Evolutionary conservation across 2,329 filamentous ascomycete genomes (phyloP).

Genomic region (Diaporthe capsici): DNA sequence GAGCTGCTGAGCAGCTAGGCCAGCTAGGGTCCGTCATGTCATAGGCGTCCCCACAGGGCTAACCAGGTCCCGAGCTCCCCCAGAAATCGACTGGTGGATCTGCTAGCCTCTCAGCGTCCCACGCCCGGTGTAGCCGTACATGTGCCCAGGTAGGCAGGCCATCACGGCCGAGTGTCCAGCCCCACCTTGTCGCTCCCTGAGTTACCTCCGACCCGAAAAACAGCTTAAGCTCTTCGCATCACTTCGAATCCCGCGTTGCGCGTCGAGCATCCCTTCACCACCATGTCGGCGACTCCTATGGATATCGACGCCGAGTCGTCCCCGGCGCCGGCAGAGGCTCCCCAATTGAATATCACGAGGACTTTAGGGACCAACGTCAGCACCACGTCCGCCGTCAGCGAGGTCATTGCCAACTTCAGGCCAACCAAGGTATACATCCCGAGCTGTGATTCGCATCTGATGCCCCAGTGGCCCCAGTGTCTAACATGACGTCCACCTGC

Average conservation of each 20-base stretch:
- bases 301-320: constrained; percentile 65
- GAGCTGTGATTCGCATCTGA: background rate
- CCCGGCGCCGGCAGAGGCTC: constrained; percentile 52
- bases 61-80: constrained; percentile 18
- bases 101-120: background rate
- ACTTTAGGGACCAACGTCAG: constrained; percentile 58
- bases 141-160: background rate
- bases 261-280: constrained; percentile 10
- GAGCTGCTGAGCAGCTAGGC: constrained; percentile 12
- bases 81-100: background rate
- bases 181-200: background rate
- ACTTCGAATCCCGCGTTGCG: background rate
- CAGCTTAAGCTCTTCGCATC: constrained; percentile 8
- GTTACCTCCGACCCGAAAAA: background rate
- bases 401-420: constrained; percentile 83
- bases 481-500: constrained; percentile 1
- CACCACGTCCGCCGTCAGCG: constrained; percentile 77
- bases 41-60: constrained; percentile 16
- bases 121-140: background rate
- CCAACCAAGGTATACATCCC: constrained; percentile 79
- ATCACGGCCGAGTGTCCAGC: background rate
- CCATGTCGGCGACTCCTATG: constrained; percentile 70
- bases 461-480: too few relatives aligned
- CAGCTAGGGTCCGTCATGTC: constrained; percentile 25
- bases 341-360: constrained; percentile 64